Base-by-base conservation (phyloP, 1,139 yeast species). In the Hyphopichia buzzinii region DNA sequence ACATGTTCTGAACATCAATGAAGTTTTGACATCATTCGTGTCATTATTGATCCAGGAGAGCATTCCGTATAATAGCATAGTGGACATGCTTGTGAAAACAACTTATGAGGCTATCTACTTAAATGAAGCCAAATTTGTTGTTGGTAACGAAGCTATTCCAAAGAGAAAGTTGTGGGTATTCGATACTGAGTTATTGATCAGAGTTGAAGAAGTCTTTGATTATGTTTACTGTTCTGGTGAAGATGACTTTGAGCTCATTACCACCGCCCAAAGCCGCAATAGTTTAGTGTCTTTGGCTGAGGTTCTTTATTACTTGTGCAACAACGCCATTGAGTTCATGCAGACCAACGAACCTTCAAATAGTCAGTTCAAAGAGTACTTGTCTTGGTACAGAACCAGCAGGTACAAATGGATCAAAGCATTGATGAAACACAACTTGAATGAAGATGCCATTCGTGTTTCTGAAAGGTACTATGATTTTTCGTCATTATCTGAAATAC, bases 401-500 rank as follows among this genome's bases (percentile, higher is more conserved):
- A 66, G 61, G 42, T 35, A 44, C 6, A 44, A 52, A 15, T 81
- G 94, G 94, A 74, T 82, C 17, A 62, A 66, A 29, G 67, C 73
- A 1, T 55, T 85, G 26, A 67, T 81, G 15, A 55, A 62, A 8
- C 59, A 72, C 34, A 74, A 72, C 16, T 63, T 77, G 37, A 59
- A 67, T 17, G 60, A 60, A 8, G 79, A 79, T 27, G 87, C 90
- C 0, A 57, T 82, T 14, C 62, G 64, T n/a, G 68, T 88, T 30
- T 77, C 88, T 1, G 95, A 87, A 48, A 65, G 68, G 25, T 84
- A 80, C 53, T 58, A 64, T 17, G 95, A 88, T 52, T 73, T 84
- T 48, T 64, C 76, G 16, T 77, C 90, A 1, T 62, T 89, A 30
- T 84, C 81, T 0, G 78, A 76, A 41, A 74, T 88, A 5, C 62